Evolutionary conservation across 345 rosid species (phyloP), one percentile per base, ranked within the genome.

Genomic region (Syzygium oleosum): DNA sequence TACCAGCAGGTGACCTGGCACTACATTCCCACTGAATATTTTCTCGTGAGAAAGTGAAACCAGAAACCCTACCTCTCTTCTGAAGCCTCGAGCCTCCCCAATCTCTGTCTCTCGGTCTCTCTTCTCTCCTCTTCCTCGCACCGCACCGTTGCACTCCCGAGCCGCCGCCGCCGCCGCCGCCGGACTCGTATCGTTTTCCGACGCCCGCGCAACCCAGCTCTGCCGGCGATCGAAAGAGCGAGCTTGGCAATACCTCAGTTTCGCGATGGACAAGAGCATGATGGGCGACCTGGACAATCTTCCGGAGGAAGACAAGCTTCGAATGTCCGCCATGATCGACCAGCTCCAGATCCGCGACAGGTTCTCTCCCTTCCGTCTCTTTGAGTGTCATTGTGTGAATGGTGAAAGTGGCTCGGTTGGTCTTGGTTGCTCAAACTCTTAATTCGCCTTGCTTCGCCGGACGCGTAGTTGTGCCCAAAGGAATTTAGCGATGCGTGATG

Each of bases 301-400:
- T 84, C 93, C 97, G 19, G 97, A 92, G 87, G 98, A 93, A 89
- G 99, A 97, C 89, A 90, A 95, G 93, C 86, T 85, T 34, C 91
- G 93, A 84, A 97, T 97, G 99, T 85, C 94, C 34, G 51, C 96
- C 87, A 96, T 95, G 97, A 97, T 97, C 88, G 99, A 97, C 61
- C 95, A 95, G 87, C 99, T 97, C 85, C 99, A 97, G 90, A 87
- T 97, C 43, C 98, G 98, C 51, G 98, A 96, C 89, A 97, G 98
- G 99, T 97, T 65, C 86, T 5, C 15, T 53, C 54, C 84, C 51
- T 87, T 85, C 88, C 85, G 63, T 79, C 51, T n/a, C 85, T 77
- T 25, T 43, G 61, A 25, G 63, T 10, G 63, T 58, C 63, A 9
- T 27, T 58, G 25, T 58, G 29, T 58, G 25, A 4, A 58, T 58